Percentiles rank a stretch among this genome's conserved stretches.
phyloP scores from a whole-genome alignment of 108 stramenopile species.

The Tribonema minus region DNA sequence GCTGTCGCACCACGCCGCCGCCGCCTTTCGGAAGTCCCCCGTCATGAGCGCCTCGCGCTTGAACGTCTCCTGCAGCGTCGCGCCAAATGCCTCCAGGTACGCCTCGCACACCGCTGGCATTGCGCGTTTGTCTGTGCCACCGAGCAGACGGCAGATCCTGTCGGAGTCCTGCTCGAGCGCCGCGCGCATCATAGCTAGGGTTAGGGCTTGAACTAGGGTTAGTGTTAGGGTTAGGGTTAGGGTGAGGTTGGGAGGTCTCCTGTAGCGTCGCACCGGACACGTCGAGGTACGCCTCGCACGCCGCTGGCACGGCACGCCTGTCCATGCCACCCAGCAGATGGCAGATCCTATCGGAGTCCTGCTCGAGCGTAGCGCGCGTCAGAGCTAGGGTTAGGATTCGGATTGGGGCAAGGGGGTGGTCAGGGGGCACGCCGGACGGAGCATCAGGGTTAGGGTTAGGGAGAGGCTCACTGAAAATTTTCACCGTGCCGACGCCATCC shows the following conservation, averaged over 20 bases:
- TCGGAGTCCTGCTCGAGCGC: neutral
- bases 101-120: slow-evolving; percentile 1
- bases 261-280: slow-evolving; percentile 4
- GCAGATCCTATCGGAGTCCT: neutral
- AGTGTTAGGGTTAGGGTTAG: too few relatives aligned
- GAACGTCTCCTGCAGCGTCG: slow-evolving; percentile 11
- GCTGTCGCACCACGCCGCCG: slow-evolving; percentile 9
- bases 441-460: too few relatives aligned
- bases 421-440: too few relatives aligned
- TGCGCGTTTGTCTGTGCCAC: slow-evolving; percentile 26
- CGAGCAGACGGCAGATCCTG: slow-evolving; percentile 10
- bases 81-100: slow-evolving; percentile 17
- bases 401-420: too few relatives aligned
- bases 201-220: too few relatives aligned
- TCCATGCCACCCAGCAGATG: slow-evolving; percentile 32
- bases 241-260: slow-evolving; percentile 18
- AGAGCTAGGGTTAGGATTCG: too few relatives aligned
- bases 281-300: slow-evolving; percentile 6
- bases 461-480: too few relatives aligned
- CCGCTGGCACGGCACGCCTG: slow-evolving; percentile 1
- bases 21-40: neutral
- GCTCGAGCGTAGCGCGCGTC: too few relatives aligned
- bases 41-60: slow-evolving; percentile 8
- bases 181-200: too few relatives aligned
- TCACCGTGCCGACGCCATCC: too few relatives aligned